Evolutionary conservation across 495 filamentous ascomycete genomes (phyloP).

Genomic region (Annulohypoxylon stygium): DNA sequence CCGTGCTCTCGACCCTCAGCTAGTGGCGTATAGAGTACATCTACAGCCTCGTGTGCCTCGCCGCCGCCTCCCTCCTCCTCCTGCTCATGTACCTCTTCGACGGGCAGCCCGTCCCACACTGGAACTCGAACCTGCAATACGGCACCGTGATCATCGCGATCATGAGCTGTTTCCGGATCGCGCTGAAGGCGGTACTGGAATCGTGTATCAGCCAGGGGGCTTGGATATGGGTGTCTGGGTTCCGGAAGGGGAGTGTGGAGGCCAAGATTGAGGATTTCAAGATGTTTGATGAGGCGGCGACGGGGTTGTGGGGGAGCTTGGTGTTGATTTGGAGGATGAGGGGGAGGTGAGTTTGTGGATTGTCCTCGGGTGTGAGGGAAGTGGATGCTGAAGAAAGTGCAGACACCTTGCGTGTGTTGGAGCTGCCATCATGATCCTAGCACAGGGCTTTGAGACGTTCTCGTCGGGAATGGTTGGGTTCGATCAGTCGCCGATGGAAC

Average conservation of each 20-base stretch:
- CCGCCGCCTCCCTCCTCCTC: constrained; percentile 38
- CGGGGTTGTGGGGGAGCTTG: constrained; percentile 53
- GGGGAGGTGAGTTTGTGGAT: constrained; percentile 45
- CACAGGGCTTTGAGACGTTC: constrained; percentile 56
- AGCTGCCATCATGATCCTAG: constrained; percentile 51
- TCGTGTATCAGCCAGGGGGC: constrained; percentile 54
- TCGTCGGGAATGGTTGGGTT: constrained; percentile 57
- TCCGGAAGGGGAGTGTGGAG: constrained; percentile 45
- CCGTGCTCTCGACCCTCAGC: constrained; percentile 42
- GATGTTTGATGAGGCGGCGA: constrained; percentile 55
- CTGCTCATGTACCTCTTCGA: constrained; percentile 49
- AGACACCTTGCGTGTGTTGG: constrained; percentile 56
- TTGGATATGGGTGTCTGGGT: constrained; percentile 55
- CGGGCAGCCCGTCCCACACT: constrained; percentile 47
- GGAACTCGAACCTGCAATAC: constrained; percentile 45
- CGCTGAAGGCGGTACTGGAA: constrained; percentile 53
- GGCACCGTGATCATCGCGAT: constrained; percentile 53
- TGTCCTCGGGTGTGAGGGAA: no score
- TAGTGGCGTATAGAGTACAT: constrained; percentile 56
- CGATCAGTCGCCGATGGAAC: constrained; percentile 43
- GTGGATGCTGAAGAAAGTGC: constrained; percentile 11
- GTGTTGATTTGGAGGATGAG: constrained; percentile 53
- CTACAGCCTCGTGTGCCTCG: constrained; percentile 50
- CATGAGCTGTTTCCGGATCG: constrained; percentile 52
- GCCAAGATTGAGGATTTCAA: constrained; percentile 54